Evolutionary conservation across 2,329 filamentous ascomycete species (phyloP).

Genomic region (Saccharata proteae): DNA sequence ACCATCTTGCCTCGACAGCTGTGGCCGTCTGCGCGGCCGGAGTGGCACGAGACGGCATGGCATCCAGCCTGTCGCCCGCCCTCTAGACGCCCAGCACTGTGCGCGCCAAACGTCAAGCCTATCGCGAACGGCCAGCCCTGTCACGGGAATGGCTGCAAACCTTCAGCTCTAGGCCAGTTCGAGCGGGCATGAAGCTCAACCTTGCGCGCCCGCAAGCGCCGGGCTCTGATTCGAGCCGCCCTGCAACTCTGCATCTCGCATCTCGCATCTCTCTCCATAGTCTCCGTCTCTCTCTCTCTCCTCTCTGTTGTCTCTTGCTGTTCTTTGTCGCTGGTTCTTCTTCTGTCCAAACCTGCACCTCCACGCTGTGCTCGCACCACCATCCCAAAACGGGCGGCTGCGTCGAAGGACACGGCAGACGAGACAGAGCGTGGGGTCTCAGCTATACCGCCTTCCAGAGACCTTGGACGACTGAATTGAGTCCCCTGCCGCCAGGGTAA

Average conservation of each 20-base stretch:
- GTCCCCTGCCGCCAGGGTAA: slow-evolving; percentile 7
- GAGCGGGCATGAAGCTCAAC: too few species aligned
- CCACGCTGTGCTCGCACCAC: slow-evolving; percentile 12
- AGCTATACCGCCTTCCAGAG: slow-evolving; percentile 24
- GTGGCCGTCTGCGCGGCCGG: too few species aligned
- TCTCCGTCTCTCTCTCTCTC: slow-evolving; percentile 11
- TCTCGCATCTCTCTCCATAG: slow-evolving; percentile 8
- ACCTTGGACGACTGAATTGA: too few species aligned
- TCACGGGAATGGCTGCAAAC: slow-evolving; percentile 7
- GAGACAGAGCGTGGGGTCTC: slow-evolving; percentile 24
- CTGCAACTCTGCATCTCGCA: too few species aligned
- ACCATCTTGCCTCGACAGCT: too few species aligned
- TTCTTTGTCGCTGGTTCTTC: slow-evolving; percentile 18
- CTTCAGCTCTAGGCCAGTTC: too few species aligned
- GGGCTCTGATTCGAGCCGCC: slow-evolving; percentile 8
- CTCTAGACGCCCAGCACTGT: slow-evolving; percentile 5
- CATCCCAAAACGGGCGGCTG: slow-evolving; percentile 29
- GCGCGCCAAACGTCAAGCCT: neutral
- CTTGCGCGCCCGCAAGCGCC: slow-evolving; percentile 9
- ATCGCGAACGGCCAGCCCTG: slow-evolving; percentile 5
- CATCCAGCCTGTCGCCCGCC: neutral
- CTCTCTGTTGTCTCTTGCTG: slow-evolving; percentile 11
- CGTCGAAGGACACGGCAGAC: slow-evolving; percentile 22
- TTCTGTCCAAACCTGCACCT: slow-evolving; percentile 22
- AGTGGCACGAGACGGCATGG: slow-evolving; percentile 3